These are phyloP conservation scores for Entelexis sorbosivorans DNA, from an alignment of 1,139 yeast species.

Conservation along the genomic window DNA sequence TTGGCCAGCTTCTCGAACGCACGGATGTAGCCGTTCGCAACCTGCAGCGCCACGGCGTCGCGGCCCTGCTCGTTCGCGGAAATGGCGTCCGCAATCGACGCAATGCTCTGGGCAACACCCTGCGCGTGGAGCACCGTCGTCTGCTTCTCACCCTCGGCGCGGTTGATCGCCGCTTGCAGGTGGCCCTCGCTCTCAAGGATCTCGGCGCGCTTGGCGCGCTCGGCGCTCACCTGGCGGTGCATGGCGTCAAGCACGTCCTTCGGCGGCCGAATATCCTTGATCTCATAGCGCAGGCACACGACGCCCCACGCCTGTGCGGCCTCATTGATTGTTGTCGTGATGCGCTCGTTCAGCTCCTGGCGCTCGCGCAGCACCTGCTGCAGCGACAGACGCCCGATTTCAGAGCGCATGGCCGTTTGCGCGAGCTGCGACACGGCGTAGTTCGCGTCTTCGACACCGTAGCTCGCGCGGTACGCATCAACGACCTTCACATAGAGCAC, in stretches of 20 bases:
- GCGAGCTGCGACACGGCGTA: constrained; percentile 80
- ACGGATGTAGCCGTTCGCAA: constrained; percentile 74
- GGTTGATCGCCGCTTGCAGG: constrained; percentile 65
- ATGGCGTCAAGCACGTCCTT: constrained; percentile 76
- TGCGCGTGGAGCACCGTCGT: constrained; percentile 56
- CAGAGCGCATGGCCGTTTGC: constrained; percentile 83
- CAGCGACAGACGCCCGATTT: constrained; percentile 70
- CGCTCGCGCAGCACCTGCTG: constrained; percentile 71
- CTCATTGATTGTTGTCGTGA: constrained; percentile 68
- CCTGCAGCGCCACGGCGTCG: constrained; percentile 66
- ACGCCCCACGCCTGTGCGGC: constrained; percentile 86
- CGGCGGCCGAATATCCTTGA: constrained; percentile 83
- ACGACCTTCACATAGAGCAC: constrained; percentile 64
- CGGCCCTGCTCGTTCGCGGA: constrained; percentile 56
- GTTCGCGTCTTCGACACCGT: constrained; percentile 81
- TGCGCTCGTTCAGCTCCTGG: constrained; percentile 58
- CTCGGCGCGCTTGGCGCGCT: constrained; percentile 75
- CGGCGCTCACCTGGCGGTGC: constrained; percentile 85
- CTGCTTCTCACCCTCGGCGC: constrained; percentile 74
- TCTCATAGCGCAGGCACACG: constrained; percentile 71
- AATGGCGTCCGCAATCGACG: constrained; percentile 55
- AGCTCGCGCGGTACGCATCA: constrained; percentile 77
- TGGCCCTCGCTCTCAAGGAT: constrained; percentile 79
- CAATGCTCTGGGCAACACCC: constrained; percentile 67
- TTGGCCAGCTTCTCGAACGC: constrained; percentile 76